A percentile compares a stretch with the other conserved stretches of the same genome.
Evolutionary conservation across 2,329 filamentous ascomycete genomes (phyloP).

Genomic region (Ustilaginoidea virens): DNA sequence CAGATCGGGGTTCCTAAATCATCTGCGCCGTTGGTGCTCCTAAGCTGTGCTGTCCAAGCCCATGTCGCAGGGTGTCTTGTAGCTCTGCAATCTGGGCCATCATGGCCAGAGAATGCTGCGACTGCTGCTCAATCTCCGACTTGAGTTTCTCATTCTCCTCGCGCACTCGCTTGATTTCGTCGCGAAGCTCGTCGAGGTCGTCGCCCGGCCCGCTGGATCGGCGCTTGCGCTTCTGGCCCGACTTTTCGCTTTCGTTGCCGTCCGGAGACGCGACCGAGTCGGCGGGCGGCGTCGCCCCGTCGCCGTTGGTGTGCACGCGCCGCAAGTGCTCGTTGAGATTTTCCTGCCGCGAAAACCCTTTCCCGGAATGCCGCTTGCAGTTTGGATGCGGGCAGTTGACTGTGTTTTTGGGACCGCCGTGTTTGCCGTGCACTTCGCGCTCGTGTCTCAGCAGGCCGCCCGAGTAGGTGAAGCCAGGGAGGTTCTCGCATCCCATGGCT

Average conservation of each 20-base stretch:
- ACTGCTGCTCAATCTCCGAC: slow-evolving; percentile 32
- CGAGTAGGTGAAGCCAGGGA: slow-evolving; percentile 89
- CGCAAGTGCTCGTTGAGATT: slow-evolving; percentile 89
- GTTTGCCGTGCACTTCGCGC: slow-evolving; percentile 83
- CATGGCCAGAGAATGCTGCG: slow-evolving; percentile 28
- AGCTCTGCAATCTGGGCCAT: slow-evolving; percentile 32
- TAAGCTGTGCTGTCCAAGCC: slow-evolving; percentile 15
- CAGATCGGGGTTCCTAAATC: slow-evolving; percentile 18
- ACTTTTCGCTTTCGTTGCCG: slow-evolving; percentile 30
- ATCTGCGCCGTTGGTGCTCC: slow-evolving; percentile 26
- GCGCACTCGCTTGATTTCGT: slow-evolving; percentile 52
- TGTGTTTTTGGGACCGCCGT: slow-evolving; percentile 75
- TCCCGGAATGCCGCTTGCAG: slow-evolving; percentile 79
- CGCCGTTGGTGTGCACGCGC: slow-evolving; percentile 57
- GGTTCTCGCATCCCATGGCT: slow-evolving; percentile 72
- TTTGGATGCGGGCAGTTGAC: slow-evolving; percentile 73
- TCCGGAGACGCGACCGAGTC: slow-evolving; percentile 24
- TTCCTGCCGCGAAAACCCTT: slow-evolving; percentile 84
- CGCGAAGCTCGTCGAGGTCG: slow-evolving; percentile 40
- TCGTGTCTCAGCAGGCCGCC: slow-evolving; percentile 81
- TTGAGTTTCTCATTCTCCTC: slow-evolving; percentile 47
- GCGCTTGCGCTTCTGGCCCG: slow-evolving; percentile 33
- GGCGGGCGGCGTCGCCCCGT: slow-evolving; percentile 19
- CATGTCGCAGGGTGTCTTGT: slow-evolving; percentile 25
- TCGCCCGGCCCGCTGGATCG: slow-evolving; percentile 18